Evolutionary conservation across 2,329 filamentous ascomycete species (phyloP), one percentile per base, ranked within the genome.

Genomic region (Aspergillus carbonarius): DNA sequence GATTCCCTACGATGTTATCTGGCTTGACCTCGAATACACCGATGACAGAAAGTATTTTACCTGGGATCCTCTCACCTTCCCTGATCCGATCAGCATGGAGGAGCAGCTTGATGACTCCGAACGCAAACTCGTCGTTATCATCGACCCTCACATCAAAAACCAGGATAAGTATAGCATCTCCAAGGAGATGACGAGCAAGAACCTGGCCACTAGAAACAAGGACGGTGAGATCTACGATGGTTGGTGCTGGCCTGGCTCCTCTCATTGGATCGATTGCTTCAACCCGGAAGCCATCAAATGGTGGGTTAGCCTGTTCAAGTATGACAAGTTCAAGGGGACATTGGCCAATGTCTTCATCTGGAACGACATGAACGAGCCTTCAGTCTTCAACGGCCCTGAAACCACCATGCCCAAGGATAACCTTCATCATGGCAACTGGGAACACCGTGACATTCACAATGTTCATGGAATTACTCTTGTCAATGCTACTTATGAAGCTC

Each of bases 311-410:
- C 83, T 98, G 10, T 98, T 96, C 83, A 88, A 90, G 69, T 98
- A 96, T 66, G 87, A 91, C 72, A 84, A 79, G 40, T 99, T 97
- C 83, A 91, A 91, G 75, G 93, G 92, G 49, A 92, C 92, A 1
- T 83, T 88, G 67, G 82, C 88, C 63, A 99, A 98, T 74, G 88
- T 91, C 0, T 97, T 92, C 76, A 86, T 99, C 68, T 99, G 95
- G 95, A 99, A 99, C 74, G 95, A 99, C 74, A 99, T 99, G 95
- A 98, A 97, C 72, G 95, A 99, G 79, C 95, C 95, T 0, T 98
- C 95, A 0, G 95, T 99, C 1, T 99, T 99, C 81, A 98, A 98
- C 73, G 95, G 95, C 0, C 95, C 95, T 0, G 95, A 99, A 76
- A 96, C 92, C 3, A 98, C 93, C 5, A 98, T 98, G 93, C 95